These are phyloP conservation scores for Umbelopsis ramanniana DNA, from an alignment of 192 early-diverging fungal species.

Conservation along the genomic window DNA sequence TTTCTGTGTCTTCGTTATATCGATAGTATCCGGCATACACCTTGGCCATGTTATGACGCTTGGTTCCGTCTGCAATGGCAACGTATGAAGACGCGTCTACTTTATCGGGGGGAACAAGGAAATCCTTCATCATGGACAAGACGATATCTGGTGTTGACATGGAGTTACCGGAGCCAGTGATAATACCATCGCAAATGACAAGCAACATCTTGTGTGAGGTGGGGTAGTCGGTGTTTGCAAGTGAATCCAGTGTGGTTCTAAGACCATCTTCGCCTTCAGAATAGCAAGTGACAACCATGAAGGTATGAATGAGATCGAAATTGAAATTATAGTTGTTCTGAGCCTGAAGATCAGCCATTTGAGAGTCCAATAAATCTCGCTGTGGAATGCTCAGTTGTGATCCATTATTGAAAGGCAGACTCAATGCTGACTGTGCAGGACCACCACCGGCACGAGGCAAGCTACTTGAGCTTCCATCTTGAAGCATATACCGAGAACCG, in stretches of 20 bases:
- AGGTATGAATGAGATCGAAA: slow-evolving; percentile 67
- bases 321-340: slow-evolving; percentile 51
- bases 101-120: slow-evolving; percentile 63
- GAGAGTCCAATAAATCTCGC: slow-evolving; percentile 1
- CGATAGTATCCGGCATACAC: slow-evolving; percentile 91
- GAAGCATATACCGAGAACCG: background rate
- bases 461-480: slow-evolving; percentile 1
- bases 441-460: background rate
- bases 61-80: slow-evolving; percentile 85
- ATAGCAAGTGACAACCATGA: slow-evolving; percentile 80
- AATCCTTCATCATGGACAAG: slow-evolving; percentile 80
- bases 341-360: slow-evolving; percentile 27
- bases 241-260: slow-evolving; percentile 76
- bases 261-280: slow-evolving; percentile 78
- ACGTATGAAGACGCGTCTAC: slow-evolving; percentile 81
- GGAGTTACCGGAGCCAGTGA: slow-evolving; percentile 73
- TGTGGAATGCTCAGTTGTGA: slow-evolving; percentile 4
- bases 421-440: background rate
- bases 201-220: slow-evolving; percentile 77
- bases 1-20: slow-evolving; percentile 56
- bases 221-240: slow-evolving; percentile 74
- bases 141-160: slow-evolving; percentile 77
- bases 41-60: slow-evolving; percentile 91
- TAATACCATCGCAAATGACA: slow-evolving; percentile 81
- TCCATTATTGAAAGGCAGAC: background rate